Conservation (phyloP, 257 asterid species). For the Buddleja alternifolia region DNA sequence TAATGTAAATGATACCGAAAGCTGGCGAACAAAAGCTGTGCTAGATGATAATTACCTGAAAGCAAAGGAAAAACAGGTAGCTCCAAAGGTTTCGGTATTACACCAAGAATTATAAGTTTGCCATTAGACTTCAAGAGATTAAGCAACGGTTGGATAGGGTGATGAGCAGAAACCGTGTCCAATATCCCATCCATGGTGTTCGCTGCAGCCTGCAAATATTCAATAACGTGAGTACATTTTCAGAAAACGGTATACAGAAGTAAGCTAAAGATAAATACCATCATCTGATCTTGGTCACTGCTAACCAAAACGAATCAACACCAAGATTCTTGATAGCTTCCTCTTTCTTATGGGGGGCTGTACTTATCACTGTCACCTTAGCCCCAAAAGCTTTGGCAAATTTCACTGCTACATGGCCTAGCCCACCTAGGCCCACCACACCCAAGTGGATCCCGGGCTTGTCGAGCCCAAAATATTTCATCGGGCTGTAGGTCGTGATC, state of each 20-base stretch:
- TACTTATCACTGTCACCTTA: conserved; percentile 39
- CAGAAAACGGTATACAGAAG: no score
- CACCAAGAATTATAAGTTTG: conserved; percentile 38
- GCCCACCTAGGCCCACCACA: conserved; percentile 38
- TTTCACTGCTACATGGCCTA: conserved; percentile 40
- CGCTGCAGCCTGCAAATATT: conserved; percentile 32
- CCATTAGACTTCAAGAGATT: conserved; percentile 38
- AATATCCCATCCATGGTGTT: conserved; percentile 39
- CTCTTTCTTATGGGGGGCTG: conserved; percentile 30
- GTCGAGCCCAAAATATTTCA: conserved; percentile 36
- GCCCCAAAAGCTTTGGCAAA: conserved; percentile 45
- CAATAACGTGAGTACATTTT: no score
- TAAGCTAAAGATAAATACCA: conserved; percentile 10
- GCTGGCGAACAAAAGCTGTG: no score
- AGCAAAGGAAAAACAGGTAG: conserved; percentile 36
- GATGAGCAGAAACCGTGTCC: conserved; percentile 36
- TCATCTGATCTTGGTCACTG: conserved; percentile 37
- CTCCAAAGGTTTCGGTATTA: conserved; percentile 33
- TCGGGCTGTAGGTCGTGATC: conserved; percentile 42
- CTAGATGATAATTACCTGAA: no score
- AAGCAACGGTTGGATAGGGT: conserved; percentile 32
- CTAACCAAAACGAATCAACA: conserved; percentile 39
- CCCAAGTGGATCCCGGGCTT: conserved; percentile 35
- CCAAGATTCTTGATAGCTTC: conserved; percentile 39
- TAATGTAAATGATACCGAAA: no score